Percentiles rank a stretch among this genome's conserved stretches.
Evolutionary conservation across 2,329 filamentous ascomycete genomes (phyloP).

Genomic region (Ophiostoma triangulosporum): DNA sequence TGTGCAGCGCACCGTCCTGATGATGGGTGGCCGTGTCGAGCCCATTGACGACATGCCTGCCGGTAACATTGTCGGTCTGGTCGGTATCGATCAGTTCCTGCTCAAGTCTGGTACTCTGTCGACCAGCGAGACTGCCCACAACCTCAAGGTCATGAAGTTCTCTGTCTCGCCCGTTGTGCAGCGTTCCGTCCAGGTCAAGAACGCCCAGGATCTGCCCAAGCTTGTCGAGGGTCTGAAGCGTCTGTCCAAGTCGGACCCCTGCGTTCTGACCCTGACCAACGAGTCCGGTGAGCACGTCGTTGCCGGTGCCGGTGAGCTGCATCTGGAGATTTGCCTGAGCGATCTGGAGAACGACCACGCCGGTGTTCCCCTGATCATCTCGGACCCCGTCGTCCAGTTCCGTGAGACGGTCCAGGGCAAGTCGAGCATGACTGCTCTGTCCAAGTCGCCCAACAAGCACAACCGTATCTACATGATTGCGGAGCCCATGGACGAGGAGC

Average conservation of each 20-base stretch:
- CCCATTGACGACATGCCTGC: constrained; percentile 96
- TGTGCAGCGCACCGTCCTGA: constrained; percentile 98
- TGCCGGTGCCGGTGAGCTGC: constrained; percentile 96
- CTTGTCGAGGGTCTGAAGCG: constrained; percentile 99
- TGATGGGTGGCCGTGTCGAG: constrained; percentile 99
- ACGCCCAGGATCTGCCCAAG: constrained; percentile 98
- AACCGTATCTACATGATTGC: constrained; percentile 98
- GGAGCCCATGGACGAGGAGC: constrained; percentile 81
- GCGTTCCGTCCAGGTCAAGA: constrained; percentile 99
- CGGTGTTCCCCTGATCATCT: constrained; percentile 93
- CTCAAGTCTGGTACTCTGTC: constrained; percentile 99
- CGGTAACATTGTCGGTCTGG: constrained; percentile 98
- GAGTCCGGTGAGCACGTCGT: constrained; percentile 98
- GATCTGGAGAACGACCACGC: constrained; percentile 99
- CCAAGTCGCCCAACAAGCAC: constrained; percentile 99
- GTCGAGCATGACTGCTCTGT: constrained; percentile 91
- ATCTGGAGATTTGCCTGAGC: constrained; percentile 99
- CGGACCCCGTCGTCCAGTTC: constrained; percentile 96
- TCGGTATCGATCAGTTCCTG: constrained; percentile 99
- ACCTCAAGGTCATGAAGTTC: constrained; percentile 99
- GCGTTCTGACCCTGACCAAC: constrained; percentile 79
- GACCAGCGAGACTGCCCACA: constrained; percentile 94
- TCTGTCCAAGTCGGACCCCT: constrained; percentile 99
- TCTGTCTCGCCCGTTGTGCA: constrained; percentile 98
- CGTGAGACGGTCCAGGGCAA: constrained; percentile 81